A percentile compares a stretch with the other conserved stretches of the same genome.
These are phyloP conservation scores for Fusarium sarcochroum DNA, from an alignment of 2,329 filamentous ascomycete species.

Conservation along the genomic window DNA sequence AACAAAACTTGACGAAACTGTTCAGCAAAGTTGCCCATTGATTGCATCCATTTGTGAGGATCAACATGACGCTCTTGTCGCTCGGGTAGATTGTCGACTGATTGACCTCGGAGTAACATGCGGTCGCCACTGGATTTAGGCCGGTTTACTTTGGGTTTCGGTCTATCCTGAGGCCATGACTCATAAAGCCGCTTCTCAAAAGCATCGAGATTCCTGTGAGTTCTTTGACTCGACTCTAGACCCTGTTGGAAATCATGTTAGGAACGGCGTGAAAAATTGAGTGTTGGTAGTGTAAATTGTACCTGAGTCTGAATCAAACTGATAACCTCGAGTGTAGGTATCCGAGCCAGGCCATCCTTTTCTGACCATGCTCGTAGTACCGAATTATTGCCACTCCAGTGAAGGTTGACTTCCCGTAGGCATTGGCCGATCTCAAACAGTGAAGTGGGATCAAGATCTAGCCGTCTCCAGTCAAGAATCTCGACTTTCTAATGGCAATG, in stretches of 20 bases:
- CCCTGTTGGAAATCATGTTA: not conserved
- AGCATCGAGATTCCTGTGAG: not conserved
- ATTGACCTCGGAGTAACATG: not conserved
- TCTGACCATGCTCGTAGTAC: slow-evolving; percentile 22
- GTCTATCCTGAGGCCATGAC: not conserved
- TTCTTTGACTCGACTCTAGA: not conserved
- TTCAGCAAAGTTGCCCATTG: not conserved
- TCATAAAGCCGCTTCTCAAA: not conserved
- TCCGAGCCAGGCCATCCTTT: slow-evolving; percentile 9
- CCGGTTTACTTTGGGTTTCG: not conserved
- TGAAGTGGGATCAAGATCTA: not conserved
- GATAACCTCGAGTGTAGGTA: slow-evolving; percentile 1
- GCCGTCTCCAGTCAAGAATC: not conserved
- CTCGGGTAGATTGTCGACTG: not conserved
- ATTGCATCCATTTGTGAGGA: not conserved
- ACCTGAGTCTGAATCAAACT: slow-evolving; percentile 15
- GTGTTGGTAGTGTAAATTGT: not conserved
- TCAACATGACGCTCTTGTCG: not conserved
- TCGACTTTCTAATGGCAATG: not conserved
- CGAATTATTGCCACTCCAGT: slow-evolving; percentile 27
- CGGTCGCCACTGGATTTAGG: not conserved
- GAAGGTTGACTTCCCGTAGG: slow-evolving; percentile 17
- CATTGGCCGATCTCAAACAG: slow-evolving; percentile 4
- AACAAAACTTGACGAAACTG: not conserved
- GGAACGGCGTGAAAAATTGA: too few species aligned